Percentiles rank a stretch among this genome's conserved stretches.
These are phyloP conservation scores for Solanum hybrid DNA, from an alignment of 305 asterid species.

Conservation along the genomic window DNA sequence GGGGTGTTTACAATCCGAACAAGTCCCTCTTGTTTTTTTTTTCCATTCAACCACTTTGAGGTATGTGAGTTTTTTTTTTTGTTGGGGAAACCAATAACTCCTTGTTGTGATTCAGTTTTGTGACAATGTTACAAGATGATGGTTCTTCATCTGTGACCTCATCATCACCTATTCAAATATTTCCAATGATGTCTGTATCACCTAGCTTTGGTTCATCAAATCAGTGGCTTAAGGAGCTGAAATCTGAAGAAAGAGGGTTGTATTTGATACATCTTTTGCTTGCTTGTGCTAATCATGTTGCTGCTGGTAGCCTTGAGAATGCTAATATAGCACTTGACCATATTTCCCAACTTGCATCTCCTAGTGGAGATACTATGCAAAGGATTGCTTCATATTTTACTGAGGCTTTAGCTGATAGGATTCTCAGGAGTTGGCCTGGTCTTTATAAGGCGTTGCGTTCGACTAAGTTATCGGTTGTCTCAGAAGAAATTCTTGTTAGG, in stretches of 20 bases:
- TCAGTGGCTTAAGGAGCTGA: constrained; percentile 39
- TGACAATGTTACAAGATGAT: constrained; percentile 37
- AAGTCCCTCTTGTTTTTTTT: background rate
- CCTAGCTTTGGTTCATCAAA: constrained; percentile 33
- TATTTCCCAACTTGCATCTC: constrained; percentile 42
- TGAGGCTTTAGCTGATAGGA: constrained; percentile 48
- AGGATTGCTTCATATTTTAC: constrained; percentile 43
- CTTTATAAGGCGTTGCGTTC: constrained; percentile 42
- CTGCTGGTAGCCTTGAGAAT: constrained; percentile 35
- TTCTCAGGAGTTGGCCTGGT: constrained; percentile 40
- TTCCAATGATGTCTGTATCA: constrained; percentile 34
- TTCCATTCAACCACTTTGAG: background rate
- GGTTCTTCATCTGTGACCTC: constrained; percentile 42
- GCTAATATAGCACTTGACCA: constrained; percentile 47
- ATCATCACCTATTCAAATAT: constrained; percentile 37
- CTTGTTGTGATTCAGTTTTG: background rate
- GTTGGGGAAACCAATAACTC: background rate
- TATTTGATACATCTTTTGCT: constrained; percentile 39
- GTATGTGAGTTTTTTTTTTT: background rate
- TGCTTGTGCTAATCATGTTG: constrained; percentile 45
- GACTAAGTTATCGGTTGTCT: constrained; percentile 15
- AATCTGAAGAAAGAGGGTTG: constrained; percentile 53
- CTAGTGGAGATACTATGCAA: constrained; percentile 56
- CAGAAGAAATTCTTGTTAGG: constrained; percentile 24
- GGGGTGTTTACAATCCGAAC: background rate